phyloP scores from a whole-genome alignment of 768 basidiomycete genomes.

The Leccinum subtestaceum region DNA sequence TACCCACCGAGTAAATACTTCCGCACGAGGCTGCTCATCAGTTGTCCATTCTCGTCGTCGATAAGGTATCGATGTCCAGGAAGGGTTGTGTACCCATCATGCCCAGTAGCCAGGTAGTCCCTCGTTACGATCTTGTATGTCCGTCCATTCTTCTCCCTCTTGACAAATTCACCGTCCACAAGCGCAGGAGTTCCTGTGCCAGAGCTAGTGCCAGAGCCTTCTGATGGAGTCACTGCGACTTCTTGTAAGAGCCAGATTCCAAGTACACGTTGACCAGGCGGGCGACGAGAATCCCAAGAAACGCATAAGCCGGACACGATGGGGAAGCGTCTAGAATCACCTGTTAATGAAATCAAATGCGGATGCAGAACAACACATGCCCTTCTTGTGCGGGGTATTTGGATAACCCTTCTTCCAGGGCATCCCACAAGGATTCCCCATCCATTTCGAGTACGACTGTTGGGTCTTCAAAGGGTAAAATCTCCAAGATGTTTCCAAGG shows the following conservation, averaged over 20 bases:
- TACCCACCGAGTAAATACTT: constrained; percentile 75
- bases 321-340: constrained; percentile 70
- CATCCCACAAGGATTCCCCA: constrained; percentile 76
- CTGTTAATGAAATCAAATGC: neutral
- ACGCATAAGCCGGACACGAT: constrained; percentile 82
- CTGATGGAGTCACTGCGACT: constrained; percentile 17
- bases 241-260: constrained; percentile 63
- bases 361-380: constrained; percentile 36
- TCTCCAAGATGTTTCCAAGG: constrained; percentile 84
- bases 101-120: constrained; percentile 80
- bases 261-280: constrained; percentile 68
- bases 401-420: constrained; percentile 66
- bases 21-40: constrained; percentile 77
- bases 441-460: constrained; percentile 78
- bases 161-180: constrained; percentile 53
- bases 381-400: constrained; percentile 93
- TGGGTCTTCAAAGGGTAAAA: constrained; percentile 86
- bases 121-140: constrained; percentile 82
- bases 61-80: constrained; percentile 66
- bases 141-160: constrained; percentile 48
- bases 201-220: constrained; percentile 18
- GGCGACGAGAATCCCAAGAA: constrained; percentile 78
- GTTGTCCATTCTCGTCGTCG: constrained; percentile 78
- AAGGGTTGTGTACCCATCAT: constrained; percentile 76
- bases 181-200: constrained; percentile 31